A percentile compares a stretch with the other conserved stretches of the same genome.
These are phyloP conservation scores for Carnegiea gigantea DNA, from an alignment of 179 eudicot genomes.

Conservation along the genomic window DNA sequence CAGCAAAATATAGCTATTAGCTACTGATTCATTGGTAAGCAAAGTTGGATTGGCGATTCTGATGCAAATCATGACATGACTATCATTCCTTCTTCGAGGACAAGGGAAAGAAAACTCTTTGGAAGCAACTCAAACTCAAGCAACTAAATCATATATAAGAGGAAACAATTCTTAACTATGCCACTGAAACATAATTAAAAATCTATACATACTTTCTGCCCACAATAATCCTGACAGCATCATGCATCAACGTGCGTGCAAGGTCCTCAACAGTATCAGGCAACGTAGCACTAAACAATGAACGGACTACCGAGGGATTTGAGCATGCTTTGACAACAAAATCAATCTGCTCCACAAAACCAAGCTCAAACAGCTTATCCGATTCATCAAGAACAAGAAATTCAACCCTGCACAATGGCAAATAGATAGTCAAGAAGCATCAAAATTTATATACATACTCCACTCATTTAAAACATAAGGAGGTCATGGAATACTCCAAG, in stretches of 20 bases:
- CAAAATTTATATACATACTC: neutral
- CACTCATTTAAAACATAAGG: neutral
- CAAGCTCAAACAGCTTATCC: conserved; percentile 94
- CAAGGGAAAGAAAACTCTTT: neutral
- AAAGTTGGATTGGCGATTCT: neutral
- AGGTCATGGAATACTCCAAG: neutral
- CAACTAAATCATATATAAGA: conserved; percentile 1
- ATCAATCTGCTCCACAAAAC: conserved; percentile 95
- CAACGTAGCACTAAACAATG: conserved; percentile 94
- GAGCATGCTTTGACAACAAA: conserved; percentile 94
- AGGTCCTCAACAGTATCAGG: conserved; percentile 99
- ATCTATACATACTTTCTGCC: conserved; percentile 74
- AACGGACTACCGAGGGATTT: conserved; percentile 79
- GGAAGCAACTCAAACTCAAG: conserved; percentile 13
- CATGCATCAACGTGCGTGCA: conserved; percentile 98
- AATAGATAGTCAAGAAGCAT: neutral
- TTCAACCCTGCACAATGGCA: conserved; percentile 69
- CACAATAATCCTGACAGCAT: conserved; percentile 88
- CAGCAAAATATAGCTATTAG: neutral
- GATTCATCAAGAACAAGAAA: conserved; percentile 98
- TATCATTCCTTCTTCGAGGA: neutral
- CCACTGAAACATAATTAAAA: neutral
- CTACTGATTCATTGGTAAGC: neutral
- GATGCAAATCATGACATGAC: neutral
- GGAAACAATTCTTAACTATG: conserved; percentile 5